Evolutionary conservation across 2,329 filamentous ascomycete genomes (phyloP).

Genomic region (Plectosphaerella sp.): DNA sequence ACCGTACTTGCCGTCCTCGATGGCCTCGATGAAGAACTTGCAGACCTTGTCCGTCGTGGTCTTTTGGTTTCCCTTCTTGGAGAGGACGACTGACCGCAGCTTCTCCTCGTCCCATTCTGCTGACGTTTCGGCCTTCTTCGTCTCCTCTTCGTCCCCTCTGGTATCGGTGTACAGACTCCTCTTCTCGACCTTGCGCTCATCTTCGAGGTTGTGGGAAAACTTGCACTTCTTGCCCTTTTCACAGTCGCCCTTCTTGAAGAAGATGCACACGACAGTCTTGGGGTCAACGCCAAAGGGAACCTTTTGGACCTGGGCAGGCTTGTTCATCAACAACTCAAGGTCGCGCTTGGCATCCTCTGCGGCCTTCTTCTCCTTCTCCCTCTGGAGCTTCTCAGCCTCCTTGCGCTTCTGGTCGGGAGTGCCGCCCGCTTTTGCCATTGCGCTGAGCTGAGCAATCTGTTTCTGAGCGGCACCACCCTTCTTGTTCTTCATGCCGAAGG

Average conservation of each 20-base stretch:
- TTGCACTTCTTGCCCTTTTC: slow-evolving; percentile 98
- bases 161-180: slow-evolving; percentile 85
- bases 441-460: slow-evolving; percentile 78
- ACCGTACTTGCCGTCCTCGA: slow-evolving; percentile 97
- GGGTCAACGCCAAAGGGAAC: slow-evolving; percentile 97
- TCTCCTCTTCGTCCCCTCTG: slow-evolving; percentile 66
- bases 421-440: slow-evolving; percentile 68
- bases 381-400: slow-evolving; percentile 59
- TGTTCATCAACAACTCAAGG: slow-evolving; percentile 76
- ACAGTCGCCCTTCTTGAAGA: slow-evolving; percentile 95
- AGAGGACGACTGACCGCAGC: slow-evolving; percentile 81
- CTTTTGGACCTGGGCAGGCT: slow-evolving; percentile 93
- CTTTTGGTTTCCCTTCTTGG: slow-evolving; percentile 95
- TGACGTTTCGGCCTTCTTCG: slow-evolving; percentile 87
- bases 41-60: slow-evolving; percentile 98
- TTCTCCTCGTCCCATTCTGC: slow-evolving; percentile 98
- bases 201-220: slow-evolving; percentile 85
- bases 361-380: slow-evolving; percentile 86
- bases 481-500: slow-evolving; percentile 99
- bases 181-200: slow-evolving; percentile 92
- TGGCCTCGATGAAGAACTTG: slow-evolving; percentile 96
- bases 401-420: slow-evolving; percentile 85
- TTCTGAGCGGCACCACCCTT: slow-evolving; percentile 89
- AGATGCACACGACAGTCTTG: slow-evolving; percentile 94
- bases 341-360: slow-evolving; percentile 82